Evolutionary conservation across 257 asterid species (phyloP).

Genomic region (Plantago ovata): DNA sequence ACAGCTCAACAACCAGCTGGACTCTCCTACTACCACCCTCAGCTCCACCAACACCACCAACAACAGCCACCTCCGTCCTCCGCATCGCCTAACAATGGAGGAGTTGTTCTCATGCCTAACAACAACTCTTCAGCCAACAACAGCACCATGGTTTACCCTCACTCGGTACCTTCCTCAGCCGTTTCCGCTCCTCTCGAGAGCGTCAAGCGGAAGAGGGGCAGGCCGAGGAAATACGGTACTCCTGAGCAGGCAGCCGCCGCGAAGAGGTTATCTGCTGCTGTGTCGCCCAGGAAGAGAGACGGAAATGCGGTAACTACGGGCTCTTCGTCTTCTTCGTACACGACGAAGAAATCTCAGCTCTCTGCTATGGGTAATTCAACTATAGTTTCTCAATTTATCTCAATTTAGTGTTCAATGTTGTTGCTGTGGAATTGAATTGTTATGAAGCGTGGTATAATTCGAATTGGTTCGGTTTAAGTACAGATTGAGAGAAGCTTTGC

Average conservation of each 20-base stretch:
- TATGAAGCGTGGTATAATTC: no score
- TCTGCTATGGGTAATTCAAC: slow-evolving; percentile 29
- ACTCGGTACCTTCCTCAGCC: slow-evolving; percentile 14
- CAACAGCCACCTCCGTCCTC: slow-evolving; percentile 2
- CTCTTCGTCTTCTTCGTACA: slow-evolving; percentile 22
- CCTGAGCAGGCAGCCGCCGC: slow-evolving; percentile 35
- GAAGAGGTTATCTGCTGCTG: slow-evolving; percentile 22
- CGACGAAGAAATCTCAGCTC: slow-evolving; percentile 31
- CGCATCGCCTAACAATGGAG: slow-evolving; percentile 16
- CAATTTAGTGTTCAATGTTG: neutral
- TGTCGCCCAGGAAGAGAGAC: slow-evolving; percentile 38
- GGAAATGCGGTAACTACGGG: slow-evolving; percentile 18
- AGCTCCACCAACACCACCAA: slow-evolving; percentile 8
- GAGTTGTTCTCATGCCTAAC: neutral
- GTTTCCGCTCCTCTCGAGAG: slow-evolving; percentile 19
- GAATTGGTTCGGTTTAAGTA: no score
- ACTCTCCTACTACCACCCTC: slow-evolving; percentile 17
- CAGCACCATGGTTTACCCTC: slow-evolving; percentile 11
- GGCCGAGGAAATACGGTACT: slow-evolving; percentile 27
- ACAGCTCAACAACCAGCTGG: no score
- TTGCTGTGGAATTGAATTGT: neutral
- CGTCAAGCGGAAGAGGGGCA: slow-evolving; percentile 26
- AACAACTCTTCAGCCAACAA: slow-evolving; percentile 9
- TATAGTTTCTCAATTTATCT: neutral
- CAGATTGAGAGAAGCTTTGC: no score